Evolutionary conservation across 2,329 filamentous ascomycete genomes (phyloP).

Genomic region (Cladosporium sp.): DNA sequence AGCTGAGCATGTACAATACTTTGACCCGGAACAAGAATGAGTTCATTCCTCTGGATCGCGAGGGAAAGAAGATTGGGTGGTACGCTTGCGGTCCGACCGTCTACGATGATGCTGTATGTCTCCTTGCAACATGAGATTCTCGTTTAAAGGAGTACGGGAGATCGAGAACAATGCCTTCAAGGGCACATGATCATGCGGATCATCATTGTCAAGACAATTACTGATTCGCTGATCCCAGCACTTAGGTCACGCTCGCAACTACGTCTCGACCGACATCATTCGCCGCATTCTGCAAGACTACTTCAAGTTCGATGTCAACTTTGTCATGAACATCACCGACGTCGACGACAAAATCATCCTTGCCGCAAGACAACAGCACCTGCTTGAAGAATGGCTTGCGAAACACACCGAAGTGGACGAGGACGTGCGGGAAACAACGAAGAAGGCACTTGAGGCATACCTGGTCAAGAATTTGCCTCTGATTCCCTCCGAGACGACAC

Average conservation of each 20-base stretch:
- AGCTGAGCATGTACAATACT: conserved; percentile 75
- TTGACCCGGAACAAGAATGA: conserved; percentile 69
- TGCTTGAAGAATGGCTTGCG: conserved; percentile 66
- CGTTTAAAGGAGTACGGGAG: no score
- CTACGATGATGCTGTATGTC: conserved; percentile 63
- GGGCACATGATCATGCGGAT: not conserved
- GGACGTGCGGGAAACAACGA: conserved; percentile 47
- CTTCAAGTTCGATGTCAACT: conserved; percentile 76
- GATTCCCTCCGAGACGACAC: conserved; percentile 38
- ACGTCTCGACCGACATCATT: conserved; percentile 86
- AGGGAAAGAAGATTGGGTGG: conserved; percentile 69
- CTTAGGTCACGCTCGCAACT: conserved; percentile 81
- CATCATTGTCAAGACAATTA: conserved; percentile 1
- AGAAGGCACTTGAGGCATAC: conserved; percentile 53
- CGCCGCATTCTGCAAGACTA: conserved; percentile 78
- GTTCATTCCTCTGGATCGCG: conserved; percentile 68
- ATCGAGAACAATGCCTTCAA: no score
- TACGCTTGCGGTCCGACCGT: conserved; percentile 83
- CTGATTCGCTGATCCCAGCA: conserved; percentile 40
- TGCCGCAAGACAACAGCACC: conserved; percentile 68
- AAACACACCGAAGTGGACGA: conserved; percentile 42
- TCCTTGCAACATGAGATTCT: not conserved
- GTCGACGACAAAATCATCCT: conserved; percentile 63
- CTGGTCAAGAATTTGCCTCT: conserved; percentile 64
- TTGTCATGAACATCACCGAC: conserved; percentile 93